Percentiles rank a stretch among this genome's conserved stretches.
Evolutionary conservation across 345 rosid genomes (phyloP).

Genomic region (Eucalyptus cladocalyx): DNA sequence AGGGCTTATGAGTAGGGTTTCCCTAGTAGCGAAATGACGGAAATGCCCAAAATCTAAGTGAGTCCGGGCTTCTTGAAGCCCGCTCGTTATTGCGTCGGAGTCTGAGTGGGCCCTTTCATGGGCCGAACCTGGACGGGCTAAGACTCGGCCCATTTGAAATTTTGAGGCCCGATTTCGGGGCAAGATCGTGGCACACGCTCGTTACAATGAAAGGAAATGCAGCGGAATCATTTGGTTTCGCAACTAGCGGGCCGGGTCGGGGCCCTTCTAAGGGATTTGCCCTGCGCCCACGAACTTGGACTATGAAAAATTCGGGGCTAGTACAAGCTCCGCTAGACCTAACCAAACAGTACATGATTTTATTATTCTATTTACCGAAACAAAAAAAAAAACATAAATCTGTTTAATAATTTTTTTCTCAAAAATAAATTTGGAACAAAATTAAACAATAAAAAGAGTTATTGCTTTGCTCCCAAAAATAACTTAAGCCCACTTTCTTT

Average conservation of each 20-base stretch:
- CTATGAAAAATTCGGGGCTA: not conserved
- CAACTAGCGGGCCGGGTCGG: not conserved
- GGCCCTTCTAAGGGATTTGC: not conserved
- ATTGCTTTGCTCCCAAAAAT: fast-evolving
- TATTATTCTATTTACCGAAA: too few species aligned
- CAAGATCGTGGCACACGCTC: not conserved
- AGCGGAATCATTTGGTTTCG: not conserved
- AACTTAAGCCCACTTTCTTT: too few species aligned
- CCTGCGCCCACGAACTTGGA: not conserved
- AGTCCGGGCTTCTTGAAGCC: not conserved
- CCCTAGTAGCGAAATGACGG: not conserved
- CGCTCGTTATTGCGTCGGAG: not conserved
- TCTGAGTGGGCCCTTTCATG: not conserved
- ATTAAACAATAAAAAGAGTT: fast-evolving
- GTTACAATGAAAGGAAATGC: not conserved
- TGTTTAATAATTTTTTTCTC: fast-evolving
- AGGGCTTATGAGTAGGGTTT: not conserved
- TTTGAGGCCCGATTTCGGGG: not conserved
- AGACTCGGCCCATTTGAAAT: not conserved
- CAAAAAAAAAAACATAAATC: too few species aligned
- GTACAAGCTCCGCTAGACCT: not conserved
- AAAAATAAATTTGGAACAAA: fast-evolving
- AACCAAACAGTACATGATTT: too few species aligned
- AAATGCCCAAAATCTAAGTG: not conserved
- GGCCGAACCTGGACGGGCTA: not conserved